These are phyloP conservation scores for Corniculantispora saksenae DNA, from an alignment of 2,329 filamentous ascomycete genomes.

Conservation along the genomic window DNA sequence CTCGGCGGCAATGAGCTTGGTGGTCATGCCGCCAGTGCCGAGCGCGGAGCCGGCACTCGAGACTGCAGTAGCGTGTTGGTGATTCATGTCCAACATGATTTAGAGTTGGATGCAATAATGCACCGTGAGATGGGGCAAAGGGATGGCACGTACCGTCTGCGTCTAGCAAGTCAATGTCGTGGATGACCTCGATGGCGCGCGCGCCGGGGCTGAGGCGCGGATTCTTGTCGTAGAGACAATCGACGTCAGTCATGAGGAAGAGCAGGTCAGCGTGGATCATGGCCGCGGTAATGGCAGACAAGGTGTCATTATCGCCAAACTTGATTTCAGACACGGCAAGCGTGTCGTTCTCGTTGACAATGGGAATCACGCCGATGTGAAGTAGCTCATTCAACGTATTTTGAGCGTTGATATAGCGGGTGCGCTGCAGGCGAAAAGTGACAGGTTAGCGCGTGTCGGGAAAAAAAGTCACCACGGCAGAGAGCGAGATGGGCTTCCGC, in stretches of 20 bases:
- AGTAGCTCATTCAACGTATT: constrained; percentile 90
- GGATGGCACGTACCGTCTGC: constrained; percentile 70
- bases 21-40: constrained; percentile 95
- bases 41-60: constrained; percentile 85
- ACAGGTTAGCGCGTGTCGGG: constrained; percentile 16
- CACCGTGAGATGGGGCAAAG: background rate
- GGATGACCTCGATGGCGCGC: constrained; percentile 85
- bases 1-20: constrained; percentile 91
- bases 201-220: constrained; percentile 83
- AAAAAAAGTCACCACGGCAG: constrained; percentile 10
- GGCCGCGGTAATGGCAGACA: constrained; percentile 92
- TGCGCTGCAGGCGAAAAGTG: constrained; percentile 55
- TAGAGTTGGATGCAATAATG: no score
- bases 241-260: constrained; percentile 98
- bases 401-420: constrained; percentile 93
- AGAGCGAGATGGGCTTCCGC: no score
- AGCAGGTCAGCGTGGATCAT: constrained; percentile 97
- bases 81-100: background rate
- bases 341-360: constrained; percentile 99
- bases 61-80: constrained; percentile 52
- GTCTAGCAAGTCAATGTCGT: constrained; percentile 79
- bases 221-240: constrained; percentile 96
- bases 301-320: constrained; percentile 97
- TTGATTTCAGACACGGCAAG: constrained; percentile 97
- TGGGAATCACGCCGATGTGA: constrained; percentile 94